These are phyloP conservation scores for Serpula lacrymans DNA, from an alignment of 768 basidiomycete genomes.

Conservation along the genomic window DNA sequence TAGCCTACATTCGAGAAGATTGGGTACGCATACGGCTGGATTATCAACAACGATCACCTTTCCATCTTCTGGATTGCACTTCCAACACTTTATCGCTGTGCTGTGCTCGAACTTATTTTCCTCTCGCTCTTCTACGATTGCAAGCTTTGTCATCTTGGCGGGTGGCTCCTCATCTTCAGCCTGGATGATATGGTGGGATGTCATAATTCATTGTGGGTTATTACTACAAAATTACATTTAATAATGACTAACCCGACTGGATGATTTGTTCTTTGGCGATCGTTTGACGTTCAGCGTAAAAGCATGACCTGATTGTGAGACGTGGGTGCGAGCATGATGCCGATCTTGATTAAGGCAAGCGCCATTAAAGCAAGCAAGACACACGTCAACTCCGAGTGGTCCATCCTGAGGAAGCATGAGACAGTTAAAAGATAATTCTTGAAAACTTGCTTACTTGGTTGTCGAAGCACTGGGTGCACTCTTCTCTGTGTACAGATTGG, in stretches of 20 bases:
- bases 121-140: slow-evolving; percentile 82
- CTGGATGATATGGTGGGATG: slow-evolving; percentile 34
- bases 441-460: slow-evolving; percentile 57
- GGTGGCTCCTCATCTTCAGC: slow-evolving; percentile 79
- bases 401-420: slow-evolving; percentile 50
- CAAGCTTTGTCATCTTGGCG: slow-evolving; percentile 83
- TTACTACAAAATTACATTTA: not conserved
- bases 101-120: slow-evolving; percentile 81
- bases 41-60: slow-evolving; percentile 37
- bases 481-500: slow-evolving; percentile 82
- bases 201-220: not conserved
- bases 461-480: slow-evolving; percentile 98
- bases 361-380: slow-evolving; percentile 92
- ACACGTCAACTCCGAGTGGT: slow-evolving; percentile 80
- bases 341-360: slow-evolving; percentile 65
- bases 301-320: slow-evolving; percentile 64
- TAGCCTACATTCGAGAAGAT: not conserved
- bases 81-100: slow-evolving; percentile 73
- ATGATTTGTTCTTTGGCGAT: slow-evolving; percentile 51
- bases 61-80: slow-evolving; percentile 54
- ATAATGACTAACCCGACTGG: slow-evolving; percentile 56
- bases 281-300: slow-evolving; percentile 83
- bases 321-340: slow-evolving; percentile 75
- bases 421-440: not conserved
- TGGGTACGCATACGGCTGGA: slow-evolving; percentile 26